A percentile compares a stretch with the other conserved stretches of the same genome.
These are phyloP conservation scores for Bacterosira constricta DNA, from an alignment of 108 stramenopile species.

Conservation along the genomic window DNA sequence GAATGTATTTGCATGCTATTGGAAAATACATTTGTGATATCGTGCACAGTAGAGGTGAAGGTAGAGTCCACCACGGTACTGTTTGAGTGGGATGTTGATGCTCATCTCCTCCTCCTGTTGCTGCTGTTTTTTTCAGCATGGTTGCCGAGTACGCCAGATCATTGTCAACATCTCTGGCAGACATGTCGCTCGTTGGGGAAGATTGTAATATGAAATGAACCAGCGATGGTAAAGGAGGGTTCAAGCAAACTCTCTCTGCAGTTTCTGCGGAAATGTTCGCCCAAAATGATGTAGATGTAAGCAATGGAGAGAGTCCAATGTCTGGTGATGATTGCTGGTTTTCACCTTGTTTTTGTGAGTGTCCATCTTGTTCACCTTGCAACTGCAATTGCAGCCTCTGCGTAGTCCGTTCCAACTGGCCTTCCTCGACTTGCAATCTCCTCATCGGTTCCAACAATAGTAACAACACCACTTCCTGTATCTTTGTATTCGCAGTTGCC, in stretches of 20 bases:
- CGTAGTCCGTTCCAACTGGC: neutral
- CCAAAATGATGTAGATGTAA: neutral
- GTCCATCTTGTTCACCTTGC: too few species aligned
- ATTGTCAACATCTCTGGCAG: neutral
- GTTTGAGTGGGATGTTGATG: too few species aligned
- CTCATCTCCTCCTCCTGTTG: neutral
- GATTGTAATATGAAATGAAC: slow-evolving; percentile 9
- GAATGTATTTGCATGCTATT: slow-evolving; percentile 29
- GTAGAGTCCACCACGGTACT: slow-evolving; percentile 30
- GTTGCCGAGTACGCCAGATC: neutral
- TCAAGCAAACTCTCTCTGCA: slow-evolving; percentile 2
- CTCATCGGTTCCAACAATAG: slow-evolving; percentile 32
- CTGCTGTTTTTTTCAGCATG: neutral
- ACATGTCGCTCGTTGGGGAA: neutral
- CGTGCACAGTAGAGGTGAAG: slow-evolving; percentile 36
- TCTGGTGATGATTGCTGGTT: neutral
- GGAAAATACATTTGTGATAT: slow-evolving; percentile 27
- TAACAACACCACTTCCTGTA: slow-evolving; percentile 34
- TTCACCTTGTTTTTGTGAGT: neutral
- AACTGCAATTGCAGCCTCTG: neutral
- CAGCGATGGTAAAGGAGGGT: neutral
- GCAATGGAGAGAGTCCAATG: slow-evolving; percentile 7
- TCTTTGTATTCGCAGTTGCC: slow-evolving; percentile 15
- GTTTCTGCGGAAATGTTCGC: neutral
- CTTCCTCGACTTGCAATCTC: neutral